Base-by-base conservation (phyloP, 441 rosid species). In the Aleurites moluccanus region DNA sequence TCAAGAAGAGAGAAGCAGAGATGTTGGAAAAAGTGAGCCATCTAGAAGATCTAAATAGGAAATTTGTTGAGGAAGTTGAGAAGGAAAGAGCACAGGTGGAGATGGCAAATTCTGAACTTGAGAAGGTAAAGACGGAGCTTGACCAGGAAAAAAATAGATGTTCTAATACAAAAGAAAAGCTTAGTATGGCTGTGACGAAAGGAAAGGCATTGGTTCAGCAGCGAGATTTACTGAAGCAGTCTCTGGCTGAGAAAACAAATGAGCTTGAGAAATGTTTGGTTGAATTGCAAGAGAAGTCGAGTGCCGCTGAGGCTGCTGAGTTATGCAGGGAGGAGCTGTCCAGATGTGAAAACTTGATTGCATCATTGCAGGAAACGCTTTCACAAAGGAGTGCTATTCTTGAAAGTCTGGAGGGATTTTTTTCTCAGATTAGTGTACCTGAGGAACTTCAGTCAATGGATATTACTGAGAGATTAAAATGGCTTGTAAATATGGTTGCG, bases 171-270 rank as follows among this genome's bases (percentile, higher is more conserved):
- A 95, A 91, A 82, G 99, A 92, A 84, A 95, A 95, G 85, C 97
- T 95, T 78, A 87, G 92, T 82, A 82, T 95, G 93, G 99, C 99
- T 9, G 99, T 95, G 69, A 90, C 97, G 11, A 95, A 90, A 83
- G 99, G 99, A 38, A 95, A 95, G 82, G 93, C 96, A 30, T 79
- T 95, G 86, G 93, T 95, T 83, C 99, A 95, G 89, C 89, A 87
- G 73, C 89, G 98, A 57, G 98, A 91, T 77, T 89, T 85, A 9
- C 84, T 95, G 78, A 92, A 87, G 90, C 94, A 86, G 73, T 85
- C 94, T 75, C 80, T 95, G 74, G 87, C 90, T 45, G 93, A 87
- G 71, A 92, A 86, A 85, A 78, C 87, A 10, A 83, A 73, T 30
- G 97, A 90, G 88, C 91, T 95, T 72, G 93, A 89, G 79, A 92